Base-by-base conservation (phyloP, 805 yeast genomes). In the Torulaspora quercuum region DNA sequence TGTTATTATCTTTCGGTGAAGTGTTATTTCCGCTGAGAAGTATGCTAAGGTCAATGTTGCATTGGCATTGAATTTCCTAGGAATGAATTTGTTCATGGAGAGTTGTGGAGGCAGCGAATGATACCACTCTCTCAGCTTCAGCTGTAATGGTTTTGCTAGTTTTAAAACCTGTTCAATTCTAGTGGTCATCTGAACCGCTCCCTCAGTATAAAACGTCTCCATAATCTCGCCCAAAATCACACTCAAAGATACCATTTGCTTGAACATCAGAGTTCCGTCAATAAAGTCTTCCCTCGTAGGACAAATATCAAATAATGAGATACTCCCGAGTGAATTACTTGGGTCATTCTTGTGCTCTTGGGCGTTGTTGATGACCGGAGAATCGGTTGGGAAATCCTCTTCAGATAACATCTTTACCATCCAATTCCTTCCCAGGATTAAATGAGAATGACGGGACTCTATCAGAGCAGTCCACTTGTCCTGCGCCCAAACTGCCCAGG, bases 401-500 rank as follows among this genome's bases (percentile, higher is more conserved):
- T 77, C 80, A 0, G 75, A 64, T 14, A 89, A 70, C 25, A 75
- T 68, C 30, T 73, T 68, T 3, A 89, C 92, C 25, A 81, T 67
- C 97, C 97, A 90, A 55, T 87, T 84, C 37, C 71, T 64, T 2
- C 79, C 81, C 38, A 76, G 69, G 13, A 78, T 74, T 22, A 82
- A 72, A 59, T 87, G 95, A 0, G 95, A 81, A 2, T 95, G 95
- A 27, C 96, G 68, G 0, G 89, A 77, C 53, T 86, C 94, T 35
- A 78, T 76, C 32, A 89, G 63, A 1, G 95, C 69, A 7, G 82
- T 71, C 97, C 97, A 90, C 56, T 89, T 87, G 53, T 88, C 96
- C 59, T 88, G 95, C 34, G 83, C 68, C 69, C 78, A 90, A 1
- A 88, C 92, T 0, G 97, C 97, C 97, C 98, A 90, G 1, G 97